These are phyloP conservation scores for Craspedostauros australis DNA, from an alignment of 108 stramenopile genomes.

Conservation along the genomic window DNA sequence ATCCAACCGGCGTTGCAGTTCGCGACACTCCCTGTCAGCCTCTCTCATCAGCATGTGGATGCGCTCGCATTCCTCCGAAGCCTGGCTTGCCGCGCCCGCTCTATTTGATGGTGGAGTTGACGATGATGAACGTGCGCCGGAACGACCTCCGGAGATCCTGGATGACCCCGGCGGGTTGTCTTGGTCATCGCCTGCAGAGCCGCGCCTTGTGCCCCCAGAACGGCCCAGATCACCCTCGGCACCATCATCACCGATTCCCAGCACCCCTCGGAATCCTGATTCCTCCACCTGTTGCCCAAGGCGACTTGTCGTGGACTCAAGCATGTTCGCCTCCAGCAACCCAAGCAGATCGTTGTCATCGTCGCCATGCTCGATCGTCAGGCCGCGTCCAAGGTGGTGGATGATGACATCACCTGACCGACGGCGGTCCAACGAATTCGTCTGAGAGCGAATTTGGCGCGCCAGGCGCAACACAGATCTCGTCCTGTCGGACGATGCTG, in stretches of 20 bases:
- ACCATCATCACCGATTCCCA: no score
- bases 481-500: slow-evolving; percentile 29
- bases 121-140: no score
- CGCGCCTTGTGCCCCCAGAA: background rate
- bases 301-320: no score
- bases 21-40: slow-evolving; percentile 61
- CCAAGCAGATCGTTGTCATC: slow-evolving; percentile 40
- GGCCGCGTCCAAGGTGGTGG: slow-evolving; percentile 38
- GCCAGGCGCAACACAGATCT: slow-evolving; percentile 50
- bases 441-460: slow-evolving; percentile 44
- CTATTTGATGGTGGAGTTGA: no score
- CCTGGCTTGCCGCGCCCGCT: slow-evolving; percentile 1
- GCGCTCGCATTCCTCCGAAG: slow-evolving; percentile 45
- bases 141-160: slow-evolving; percentile 1
- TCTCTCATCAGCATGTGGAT: slow-evolving; percentile 62
- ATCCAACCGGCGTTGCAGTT: slow-evolving; percentile 50
- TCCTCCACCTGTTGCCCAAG: slow-evolving; percentile 20
- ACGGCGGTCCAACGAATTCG: slow-evolving; percentile 23
- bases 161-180: no score
- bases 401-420: slow-evolving; percentile 51
- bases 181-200: slow-evolving; percentile 1
- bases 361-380: slow-evolving; percentile 31
- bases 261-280: slow-evolving; percentile 18
- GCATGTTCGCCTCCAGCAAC: slow-evolving; percentile 26
- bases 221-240: background rate